Base-by-base conservation (phyloP, 129 eudicot species). In the Lactuca sativa region DNA sequence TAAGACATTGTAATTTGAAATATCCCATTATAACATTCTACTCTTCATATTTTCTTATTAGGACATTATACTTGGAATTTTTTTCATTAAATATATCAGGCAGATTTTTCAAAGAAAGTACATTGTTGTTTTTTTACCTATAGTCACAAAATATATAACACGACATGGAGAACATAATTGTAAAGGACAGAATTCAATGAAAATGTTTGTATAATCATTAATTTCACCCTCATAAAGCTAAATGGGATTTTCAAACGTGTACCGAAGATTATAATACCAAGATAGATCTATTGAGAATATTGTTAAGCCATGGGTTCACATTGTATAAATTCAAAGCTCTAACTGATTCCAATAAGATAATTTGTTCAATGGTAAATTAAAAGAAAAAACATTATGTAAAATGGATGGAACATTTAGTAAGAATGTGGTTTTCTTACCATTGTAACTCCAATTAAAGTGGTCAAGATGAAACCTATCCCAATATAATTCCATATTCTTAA, bases 391-490 rank as follows among this genome's bases (percentile, higher is more conserved):
- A 21, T 21, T 34, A 15, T 10, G 60, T 3, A 66, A 34, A 15
- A 49, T 9, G 5, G 17, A 69, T 61, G 2, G 30, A 31, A 57
- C 57, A 21, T 7, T 13, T 34, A 14, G 33, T 14, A 51, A 43
- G 1, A 1, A 59, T 56, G 48, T 73, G 48, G 9, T 36, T 14
- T 8, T 16, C 86, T 56, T 32, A 91, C 97, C 85, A 83, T 6
- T 21, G 84, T 73, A 44, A 81, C 90, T 66, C 86, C 92, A 56
- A 88, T 56, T 36, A 91, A 71, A 61, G 92, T 80, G 64, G 86
- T 70, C 31, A 85, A 70, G 67, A 85, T 80, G 79, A 91, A 88
- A 8, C 95, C 93, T 71, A 86, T 70, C 51, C 97, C 92, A 66
- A 88, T 68, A 0, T 90, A 71, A 71, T 85, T 85, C 96, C 96